Evolutionary conservation across 2,329 filamentous ascomycete genomes (phyloP), one percentile per base, ranked within the genome.

Genomic region (Fusarium anthophilum): DNA sequence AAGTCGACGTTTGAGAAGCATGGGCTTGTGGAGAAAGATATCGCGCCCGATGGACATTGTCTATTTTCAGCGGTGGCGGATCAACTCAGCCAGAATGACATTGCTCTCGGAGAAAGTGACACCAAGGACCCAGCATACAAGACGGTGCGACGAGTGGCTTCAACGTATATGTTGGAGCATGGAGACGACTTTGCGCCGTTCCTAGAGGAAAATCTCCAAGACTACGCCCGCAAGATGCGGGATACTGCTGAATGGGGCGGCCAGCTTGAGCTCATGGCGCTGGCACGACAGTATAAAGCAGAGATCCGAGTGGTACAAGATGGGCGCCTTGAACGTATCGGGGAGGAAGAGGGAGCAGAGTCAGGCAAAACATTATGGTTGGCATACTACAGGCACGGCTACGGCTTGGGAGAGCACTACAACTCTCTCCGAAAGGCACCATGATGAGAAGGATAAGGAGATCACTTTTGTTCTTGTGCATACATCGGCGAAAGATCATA

Each of bases 201-300:
- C 80, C 85, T 98, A 76, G 95, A 97, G 79, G 95, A 96, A 81
- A 90, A 92, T 20, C 80, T 98, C 53, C 89, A 89, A 7, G 85
- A 85, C 14, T 97, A 98, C 82, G 87, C 94, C 53, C 84, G 84
- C 53, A 94, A 93, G 84, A 94, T 99, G 69, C 86, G 91, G 72
- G 91, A 96, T 66, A 98, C 95, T 55, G 95, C 94, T 1, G 96
- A 98, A 83, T 99, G 96, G 96, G 96, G 96, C 56, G 96, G 96
- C 0, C 94, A 98, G 85, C 83, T 98, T 72, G 96, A 99, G 86
- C 83, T 99, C 63, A 87, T 92, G 81, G 96, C 96, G 30, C 87
- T 99, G 80, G 93, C 96, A 57, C 91, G 90, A 80, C 90, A 90
- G 62, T 98, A 97, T 78, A 90, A 89, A 7, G 90, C 96, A 17